Evolutionary conservation across 768 basidiomycete genomes (phyloP).

Genomic region (Ephemerocybe angulata): DNA sequence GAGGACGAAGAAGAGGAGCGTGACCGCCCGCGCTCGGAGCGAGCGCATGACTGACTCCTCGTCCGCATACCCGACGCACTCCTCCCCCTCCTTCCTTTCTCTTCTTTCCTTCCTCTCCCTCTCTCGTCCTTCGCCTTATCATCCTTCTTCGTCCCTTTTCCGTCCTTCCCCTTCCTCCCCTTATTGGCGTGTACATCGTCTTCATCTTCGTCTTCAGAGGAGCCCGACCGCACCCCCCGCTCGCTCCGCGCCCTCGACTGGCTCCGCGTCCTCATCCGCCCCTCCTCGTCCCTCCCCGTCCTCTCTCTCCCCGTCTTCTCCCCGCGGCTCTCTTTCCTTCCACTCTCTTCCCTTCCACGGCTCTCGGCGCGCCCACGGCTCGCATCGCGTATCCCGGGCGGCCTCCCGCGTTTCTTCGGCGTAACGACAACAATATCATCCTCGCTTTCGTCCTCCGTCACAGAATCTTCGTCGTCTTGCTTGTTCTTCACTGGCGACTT

Average conservation of each 20-base stretch:
- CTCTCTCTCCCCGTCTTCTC: conserved; percentile 14
- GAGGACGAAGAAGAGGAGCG: too few relatives aligned
- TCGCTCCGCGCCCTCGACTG: conserved; percentile 9
- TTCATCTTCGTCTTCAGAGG: background rate
- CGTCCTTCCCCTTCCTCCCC: conserved; percentile 5
- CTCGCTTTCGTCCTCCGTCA: conserved; percentile 4
- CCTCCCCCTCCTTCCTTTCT: too few relatives aligned
- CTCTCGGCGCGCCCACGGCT: conserved; percentile 14
- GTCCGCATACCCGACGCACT: too few relatives aligned
- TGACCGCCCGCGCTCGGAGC: too few relatives aligned
- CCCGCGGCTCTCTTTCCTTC: conserved; percentile 1
- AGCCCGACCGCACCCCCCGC: conserved; percentile 4
- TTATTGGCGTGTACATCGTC: background rate
- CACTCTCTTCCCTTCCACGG: conserved; percentile 10
- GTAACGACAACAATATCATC: conserved; percentile 2
- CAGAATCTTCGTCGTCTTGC: background rate
- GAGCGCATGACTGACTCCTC: too few relatives aligned
- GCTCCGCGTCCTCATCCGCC: background rate
- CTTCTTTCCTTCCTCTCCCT: too few relatives aligned
- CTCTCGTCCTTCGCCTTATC: too few relatives aligned
- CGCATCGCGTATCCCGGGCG: background rate
- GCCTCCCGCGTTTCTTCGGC: background rate
- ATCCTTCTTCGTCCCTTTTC: conserved; percentile 1
- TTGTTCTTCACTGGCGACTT: too few relatives aligned
- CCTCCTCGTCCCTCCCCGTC: conserved; percentile 2